A percentile compares a stretch with the other conserved stretches of the same genome.
These are phyloP conservation scores for Cercophora sp. DNA, from an alignment of 495 filamentous ascomycete species.

Conservation along the genomic window DNA sequence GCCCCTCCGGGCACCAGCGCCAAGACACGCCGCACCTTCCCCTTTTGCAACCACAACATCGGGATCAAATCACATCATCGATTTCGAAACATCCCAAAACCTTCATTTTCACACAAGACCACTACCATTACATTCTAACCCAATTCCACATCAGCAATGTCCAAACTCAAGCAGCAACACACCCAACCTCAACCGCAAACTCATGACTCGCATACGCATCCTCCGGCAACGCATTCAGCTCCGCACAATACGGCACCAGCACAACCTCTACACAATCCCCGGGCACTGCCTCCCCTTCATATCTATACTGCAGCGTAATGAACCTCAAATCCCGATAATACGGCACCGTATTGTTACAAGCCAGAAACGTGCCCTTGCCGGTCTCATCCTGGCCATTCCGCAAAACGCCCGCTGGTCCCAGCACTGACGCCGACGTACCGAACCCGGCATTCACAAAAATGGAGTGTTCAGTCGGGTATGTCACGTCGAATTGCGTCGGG, in stretches of 20 bases:
- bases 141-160: neutral
- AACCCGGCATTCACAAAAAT: slow-evolving; percentile 23
- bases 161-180: slow-evolving; percentile 19
- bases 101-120: neutral
- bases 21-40: too few species aligned
- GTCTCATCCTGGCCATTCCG: neutral
- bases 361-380: slow-evolving; percentile 24
- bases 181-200: slow-evolving; percentile 20
- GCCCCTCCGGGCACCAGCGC: too few species aligned
- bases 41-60: too few species aligned
- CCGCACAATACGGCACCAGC: slow-evolving; percentile 27
- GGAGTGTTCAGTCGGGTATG: slow-evolving; percentile 18
- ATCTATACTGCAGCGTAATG: slow-evolving; percentile 22
- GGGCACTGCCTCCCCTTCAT: slow-evolving; percentile 14
- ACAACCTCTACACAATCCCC: slow-evolving; percentile 21
- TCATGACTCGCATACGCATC: slow-evolving; percentile 25
- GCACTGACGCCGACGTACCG: slow-evolving; percentile 17
- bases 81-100: neutral
- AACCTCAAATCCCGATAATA: slow-evolving; percentile 19
- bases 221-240: slow-evolving; percentile 18
- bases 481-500: slow-evolving; percentile 12
- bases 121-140: neutral
- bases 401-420: slow-evolving; percentile 15
- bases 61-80: neutral
- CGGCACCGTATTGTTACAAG: slow-evolving; percentile 23